Conservation (phyloP, 352 stramenopile species). For the Globisporangium radiosum region DNA sequence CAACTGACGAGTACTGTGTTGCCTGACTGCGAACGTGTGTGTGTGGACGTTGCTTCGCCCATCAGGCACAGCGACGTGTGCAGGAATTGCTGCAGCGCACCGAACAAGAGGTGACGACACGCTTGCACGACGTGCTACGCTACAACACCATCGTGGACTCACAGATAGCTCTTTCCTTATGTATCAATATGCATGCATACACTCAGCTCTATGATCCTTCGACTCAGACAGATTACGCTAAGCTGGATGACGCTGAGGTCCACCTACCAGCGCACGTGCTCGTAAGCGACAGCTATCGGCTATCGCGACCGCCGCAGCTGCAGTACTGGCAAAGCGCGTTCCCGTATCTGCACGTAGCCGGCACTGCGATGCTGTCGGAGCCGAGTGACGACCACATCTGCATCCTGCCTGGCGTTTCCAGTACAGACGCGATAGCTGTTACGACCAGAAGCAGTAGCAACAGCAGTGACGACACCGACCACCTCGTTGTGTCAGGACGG, state of each 20-base stretch:
- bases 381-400: slow-evolving; percentile 40
- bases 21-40: too few species aligned
- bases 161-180: background rate
- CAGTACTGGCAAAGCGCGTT: slow-evolving; percentile 40
- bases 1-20: background rate
- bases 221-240: background rate
- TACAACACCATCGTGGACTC: background rate
- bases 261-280: slow-evolving; percentile 26
- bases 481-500: background rate
- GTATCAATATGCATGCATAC: background rate
- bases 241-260: background rate
- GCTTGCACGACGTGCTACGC: background rate
- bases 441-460: slow-evolving; percentile 11
- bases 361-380: slow-evolving; percentile 16
- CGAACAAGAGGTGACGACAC: slow-evolving; percentile 13
- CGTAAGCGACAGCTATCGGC: slow-evolving; percentile 43
- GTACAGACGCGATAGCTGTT: slow-evolving; percentile 9
- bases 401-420: slow-evolving; percentile 4
- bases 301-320: slow-evolving; percentile 38
- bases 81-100: slow-evolving; percentile 28
- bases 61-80: slow-evolving; percentile 34
- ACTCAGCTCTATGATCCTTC: slow-evolving; percentile 2
- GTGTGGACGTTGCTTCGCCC: too few species aligned
- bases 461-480: background rate
- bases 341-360: slow-evolving; percentile 31